These are phyloP conservation scores for Platanthera zijinensis DNA, from an alignment of 106 monocot species.

Conservation along the genomic window DNA sequence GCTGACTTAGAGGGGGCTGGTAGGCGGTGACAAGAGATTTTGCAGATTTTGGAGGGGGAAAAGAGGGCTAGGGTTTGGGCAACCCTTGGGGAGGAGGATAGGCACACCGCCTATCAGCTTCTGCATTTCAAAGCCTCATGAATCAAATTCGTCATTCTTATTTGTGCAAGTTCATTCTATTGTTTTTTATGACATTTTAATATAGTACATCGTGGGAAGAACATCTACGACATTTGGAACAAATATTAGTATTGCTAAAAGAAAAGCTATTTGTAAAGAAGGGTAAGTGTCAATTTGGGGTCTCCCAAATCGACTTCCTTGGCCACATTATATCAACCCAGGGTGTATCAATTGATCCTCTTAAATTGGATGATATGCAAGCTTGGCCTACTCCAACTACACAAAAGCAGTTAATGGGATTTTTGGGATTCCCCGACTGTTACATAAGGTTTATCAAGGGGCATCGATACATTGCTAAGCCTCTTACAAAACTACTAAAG, in stretches of 20 bases:
- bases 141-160: too few relatives aligned
- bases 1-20: too few relatives aligned
- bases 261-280: not conserved
- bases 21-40: too few relatives aligned
- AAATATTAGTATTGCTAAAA: not conserved
- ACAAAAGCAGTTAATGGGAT: not conserved
- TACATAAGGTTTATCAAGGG: not conserved
- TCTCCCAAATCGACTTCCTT: not conserved
- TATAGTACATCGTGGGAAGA: not conserved
- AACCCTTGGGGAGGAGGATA: too few relatives aligned
- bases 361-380: not conserved
- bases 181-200: not conserved
- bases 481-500: not conserved
- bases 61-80: too few relatives aligned
- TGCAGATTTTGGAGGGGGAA: too few relatives aligned
- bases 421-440: not conserved
- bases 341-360: not conserved
- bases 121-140: too few relatives aligned
- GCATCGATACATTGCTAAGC: not conserved
- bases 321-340: too few relatives aligned
- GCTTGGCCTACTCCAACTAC: not conserved
- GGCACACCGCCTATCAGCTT: too few relatives aligned
- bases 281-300: not conserved
- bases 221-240: not conserved
- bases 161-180: not conserved